phyloP scores from a whole-genome alignment of 2,329 filamentous ascomycete species.

The Penicillium polonicum region DNA sequence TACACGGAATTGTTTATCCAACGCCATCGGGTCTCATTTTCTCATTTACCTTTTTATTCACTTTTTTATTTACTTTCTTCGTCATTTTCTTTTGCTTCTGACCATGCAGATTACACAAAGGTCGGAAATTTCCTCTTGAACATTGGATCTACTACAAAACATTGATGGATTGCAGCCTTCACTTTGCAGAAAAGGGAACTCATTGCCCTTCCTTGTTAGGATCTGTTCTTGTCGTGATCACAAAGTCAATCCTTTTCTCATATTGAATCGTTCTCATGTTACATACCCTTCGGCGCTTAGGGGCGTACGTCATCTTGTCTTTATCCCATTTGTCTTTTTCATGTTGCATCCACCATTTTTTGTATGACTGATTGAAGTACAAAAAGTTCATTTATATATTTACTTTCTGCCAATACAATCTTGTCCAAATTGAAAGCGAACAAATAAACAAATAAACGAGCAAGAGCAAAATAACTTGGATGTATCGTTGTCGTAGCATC shows the following conservation, averaged over 20 bases:
- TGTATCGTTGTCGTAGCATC: neutral
- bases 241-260: neutral
- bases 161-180: neutral
- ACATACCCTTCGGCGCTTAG: constrained; percentile 27
- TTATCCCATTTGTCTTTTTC: constrained; percentile 6
- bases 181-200: neutral
- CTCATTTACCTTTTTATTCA: neutral
- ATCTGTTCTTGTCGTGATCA: neutral
- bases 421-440: neutral
- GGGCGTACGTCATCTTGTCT: constrained; percentile 13
- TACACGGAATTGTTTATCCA: neutral
- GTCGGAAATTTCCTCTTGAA: neutral
- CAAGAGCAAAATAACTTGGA: neutral
- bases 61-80: neutral
- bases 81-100: neutral
- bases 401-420: constrained; percentile 13
- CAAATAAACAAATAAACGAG: neutral
- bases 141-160: neutral
- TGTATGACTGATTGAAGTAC: constrained; percentile 19
- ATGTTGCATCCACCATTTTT: constrained; percentile 9
- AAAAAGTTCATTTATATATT: constrained; percentile 18
- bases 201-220: neutral
- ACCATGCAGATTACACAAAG: neutral
- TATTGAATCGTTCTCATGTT: constrained; percentile 8
- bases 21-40: neutral